Percentiles rank a stretch among this genome's conserved stretches.
Evolutionary conservation across 495 filamentous ascomycete genomes (phyloP).

Genomic region (Lepidopterella palustris): DNA sequence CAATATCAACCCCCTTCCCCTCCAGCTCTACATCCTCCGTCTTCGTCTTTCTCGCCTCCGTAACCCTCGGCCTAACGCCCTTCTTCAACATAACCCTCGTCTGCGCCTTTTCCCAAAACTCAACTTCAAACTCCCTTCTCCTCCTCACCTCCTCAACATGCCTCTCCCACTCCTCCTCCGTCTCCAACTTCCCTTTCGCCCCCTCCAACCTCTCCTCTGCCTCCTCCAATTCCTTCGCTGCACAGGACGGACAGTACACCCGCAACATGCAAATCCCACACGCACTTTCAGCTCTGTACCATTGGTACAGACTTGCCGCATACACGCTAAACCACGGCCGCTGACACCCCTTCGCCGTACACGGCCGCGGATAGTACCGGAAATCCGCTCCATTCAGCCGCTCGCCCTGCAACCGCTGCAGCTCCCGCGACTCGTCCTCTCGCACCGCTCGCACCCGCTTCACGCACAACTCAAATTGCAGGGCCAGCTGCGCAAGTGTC

Average conservation of each 20-base stretch:
- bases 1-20: neutral
- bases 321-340: neutral
- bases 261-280: neutral
- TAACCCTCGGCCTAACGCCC: neutral
- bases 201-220: neutral
- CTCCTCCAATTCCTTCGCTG: neutral
- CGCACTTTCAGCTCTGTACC: neutral
- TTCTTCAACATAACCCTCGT: neutral
- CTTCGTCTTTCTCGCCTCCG: neutral
- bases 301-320: neutral
- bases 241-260: neutral
- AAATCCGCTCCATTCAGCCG: neutral
- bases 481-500: neutral
- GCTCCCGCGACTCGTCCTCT: neutral
- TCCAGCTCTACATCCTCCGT: neutral
- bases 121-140: neutral
- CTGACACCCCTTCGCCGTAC: neutral
- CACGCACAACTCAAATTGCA: neutral
- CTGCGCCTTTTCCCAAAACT: neutral
- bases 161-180: neutral
- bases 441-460: neutral
- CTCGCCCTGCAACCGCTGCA: neutral
- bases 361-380: neutral
- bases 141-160: neutral
- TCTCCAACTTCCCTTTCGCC: neutral